Conservation (phyloP, 75 land plant genomes). For the Ceratopteris richardii region DNA sequence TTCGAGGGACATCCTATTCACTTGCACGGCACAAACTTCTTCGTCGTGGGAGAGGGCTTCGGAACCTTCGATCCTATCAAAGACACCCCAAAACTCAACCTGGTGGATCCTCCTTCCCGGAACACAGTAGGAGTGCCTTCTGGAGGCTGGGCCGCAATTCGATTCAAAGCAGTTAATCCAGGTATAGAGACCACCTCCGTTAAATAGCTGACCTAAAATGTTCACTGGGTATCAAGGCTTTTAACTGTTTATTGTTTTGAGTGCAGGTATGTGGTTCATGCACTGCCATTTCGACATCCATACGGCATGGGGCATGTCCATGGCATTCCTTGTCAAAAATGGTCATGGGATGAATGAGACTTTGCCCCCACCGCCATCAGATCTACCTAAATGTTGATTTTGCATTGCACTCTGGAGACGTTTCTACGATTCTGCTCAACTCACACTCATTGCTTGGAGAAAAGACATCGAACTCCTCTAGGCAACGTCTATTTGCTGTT, state of each 20-base stretch:
- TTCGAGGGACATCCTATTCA: constrained; percentile 36
- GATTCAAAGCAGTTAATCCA: constrained; percentile 34
- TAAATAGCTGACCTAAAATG: too few relatives aligned
- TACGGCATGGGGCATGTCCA: constrained; percentile 30
- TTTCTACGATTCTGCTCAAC: too few relatives aligned
- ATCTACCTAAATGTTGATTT: constrained; percentile 18
- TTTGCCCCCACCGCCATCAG: constrained; percentile 21
- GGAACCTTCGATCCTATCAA: constrained; percentile 23
- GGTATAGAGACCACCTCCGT: too few relatives aligned
- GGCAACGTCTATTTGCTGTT: too few relatives aligned
- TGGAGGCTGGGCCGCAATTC: constrained; percentile 36
- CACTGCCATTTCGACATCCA: constrained; percentile 56
- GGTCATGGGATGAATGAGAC: constrained; percentile 18
- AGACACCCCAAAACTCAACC: constrained; percentile 22
- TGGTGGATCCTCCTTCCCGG: constrained; percentile 28
- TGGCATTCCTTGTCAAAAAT: constrained; percentile 31
- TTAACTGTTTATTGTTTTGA: too few relatives aligned
- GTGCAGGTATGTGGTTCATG: constrained; percentile 57
- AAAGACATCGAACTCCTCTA: too few relatives aligned
- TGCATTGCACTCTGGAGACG: too few relatives aligned
- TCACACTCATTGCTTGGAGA: too few relatives aligned
- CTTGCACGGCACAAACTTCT: constrained; percentile 34
- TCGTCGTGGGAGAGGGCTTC: constrained; percentile 27
- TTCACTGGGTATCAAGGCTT: too few relatives aligned
- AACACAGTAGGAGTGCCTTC: constrained; percentile 31